Base-by-base conservation (phyloP, 495 filamentous ascomycete species). In the Pseudomonodictys pantanalensis region DNA sequence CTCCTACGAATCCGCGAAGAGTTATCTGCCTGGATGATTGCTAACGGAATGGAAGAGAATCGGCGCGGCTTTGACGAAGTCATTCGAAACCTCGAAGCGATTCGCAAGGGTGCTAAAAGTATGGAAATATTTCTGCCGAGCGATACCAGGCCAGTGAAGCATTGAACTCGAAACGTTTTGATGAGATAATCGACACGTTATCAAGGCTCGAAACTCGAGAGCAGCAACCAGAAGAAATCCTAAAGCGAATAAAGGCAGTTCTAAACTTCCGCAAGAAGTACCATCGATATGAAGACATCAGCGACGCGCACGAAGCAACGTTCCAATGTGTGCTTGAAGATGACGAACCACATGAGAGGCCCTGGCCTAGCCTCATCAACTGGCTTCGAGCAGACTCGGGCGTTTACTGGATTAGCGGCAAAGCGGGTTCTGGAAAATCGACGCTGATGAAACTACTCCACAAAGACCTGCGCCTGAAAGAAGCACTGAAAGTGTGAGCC, bases 381-480 rank as follows among this genome's bases (percentile, higher is more conserved):
- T 57, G 53, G 53, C 42, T 57, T 18, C 23, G 44, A 5, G 25
- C 4, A 15, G 42, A n/a, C 11, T 9, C 5, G 3, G 26, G 53
- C 4, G n/a, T 57, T 22, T 57, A 48, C 28, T 57, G 53, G 53
- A 32, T 48, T 30, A 46, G 20, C 55, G 56, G 61, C 20, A 65
- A 65, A 28, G 39, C 61, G 5, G 50, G 48, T 18, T 48, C 56
- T 10, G 62, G 62, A 3, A 65, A 65, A 44, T 55, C 49, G 10
- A 65, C 62, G 1, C 23, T 65, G n/a, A 60, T 65, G 56, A 65
- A 65, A 60, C 55, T 20, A 25, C 3, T 65, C 8, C 7, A 2
- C 23, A 9, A 47, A 1, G 25, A 58, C 26, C 28, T 15, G 3
- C 30, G 24, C 3, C 45, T 46, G 12, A 24, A 38, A 24, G n/a